Base-by-base conservation (phyloP, 148 eudicot species). In the Diospyros kaki region DNA sequence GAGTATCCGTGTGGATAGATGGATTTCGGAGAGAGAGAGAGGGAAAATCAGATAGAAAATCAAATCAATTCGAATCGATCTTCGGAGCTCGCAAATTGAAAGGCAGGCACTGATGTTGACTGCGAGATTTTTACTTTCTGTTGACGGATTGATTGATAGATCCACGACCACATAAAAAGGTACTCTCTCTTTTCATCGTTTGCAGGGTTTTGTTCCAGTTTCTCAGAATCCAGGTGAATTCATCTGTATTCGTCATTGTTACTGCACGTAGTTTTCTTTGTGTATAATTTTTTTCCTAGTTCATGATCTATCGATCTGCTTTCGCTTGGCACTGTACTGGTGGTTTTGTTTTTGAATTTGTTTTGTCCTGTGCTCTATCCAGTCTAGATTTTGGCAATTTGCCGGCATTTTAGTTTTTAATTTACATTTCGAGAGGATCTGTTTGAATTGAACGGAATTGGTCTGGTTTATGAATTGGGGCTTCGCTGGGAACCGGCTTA, bases 181-280 rank as follows among this genome's bases (percentile, higher is more conserved):
- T 41, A 3, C 45, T 53, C 5, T 53, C 61, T 38, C 2, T 4
- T 39, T 62, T 62, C 28, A 28, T 28, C 28, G 28, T 28, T 28
- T 28, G 28, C 28, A 28, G 28, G 28, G 28, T 28, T 28, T 28
- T 28, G 28, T 54, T 14, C 9, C 9, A 2, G 52, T 6, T 7
- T 45, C 28, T 43, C 28, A 45, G 8, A 65, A 42, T 65, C 58
- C 73, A 69, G 73, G 73, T 71, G 63, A 71, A 71, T 42, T 59
- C 10, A 56, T 50, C 53, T 9, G 14, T 67, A 41, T 38, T 67
- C 42, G 55, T 17, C 55, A 46, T 9, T 46, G 55, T 2, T 14
- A 18, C 11, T 40, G 11, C 48, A 41, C 2, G 8, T 46, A 42
- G 69, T 0, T 67, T 17, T 18, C 55, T 48, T 18, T 48, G 55